Evolutionary conservation across 2,329 filamentous ascomycete species (phyloP), one percentile per base, ranked within the genome.

Genomic region (Fusarium equiseti): DNA sequence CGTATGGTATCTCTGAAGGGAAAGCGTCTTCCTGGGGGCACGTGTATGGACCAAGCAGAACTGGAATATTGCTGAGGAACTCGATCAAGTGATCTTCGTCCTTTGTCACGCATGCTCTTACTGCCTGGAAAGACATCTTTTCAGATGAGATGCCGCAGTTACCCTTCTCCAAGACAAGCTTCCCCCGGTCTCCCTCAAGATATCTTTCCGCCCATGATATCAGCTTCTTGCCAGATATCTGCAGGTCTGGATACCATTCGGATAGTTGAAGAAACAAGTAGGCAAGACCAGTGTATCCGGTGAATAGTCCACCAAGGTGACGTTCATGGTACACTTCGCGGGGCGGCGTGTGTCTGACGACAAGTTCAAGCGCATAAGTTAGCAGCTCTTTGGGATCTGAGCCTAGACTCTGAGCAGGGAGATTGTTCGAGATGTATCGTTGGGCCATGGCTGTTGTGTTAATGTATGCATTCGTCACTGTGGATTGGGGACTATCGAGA

Each of bases 1-100:
- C 91, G 76, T 90, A 89, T 8, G 91, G 80, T 78, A 90, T 86
- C 74, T 93, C 91, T 57, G 91, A 88, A 2, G 79, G 75, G 38
- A 81, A 83, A 2, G 79, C 83, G 27, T 85, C 84, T 3, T 75
- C 75, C n/a, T 72, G 62, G 4, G 59, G 52, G 27, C 66, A 66
- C 2, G 69, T 55, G 27, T 74, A 77, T 7, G 77, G 73, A 0
- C 69, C 73, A 16, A 82, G 68, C 6, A 83, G 61, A n/a, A 73
- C 61, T 5, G 78, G 68, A 0, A 84, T 79, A 57, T 80, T 81
- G 11, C 79, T 69, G n/a, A 85, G 80, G 42, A 87, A 81, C 8
- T 76, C 67, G 10, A 76, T 74, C 8, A 84, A 82, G 31, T 83
- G 73, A 22, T 72, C 65, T 2, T 76, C 61, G 24, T 86, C 79